Percentiles rank a stretch among this genome's conserved stretches.
Evolutionary conservation across 257 asterid genomes (phyloP).

Genomic region (Solanum corneliomulleri): DNA sequence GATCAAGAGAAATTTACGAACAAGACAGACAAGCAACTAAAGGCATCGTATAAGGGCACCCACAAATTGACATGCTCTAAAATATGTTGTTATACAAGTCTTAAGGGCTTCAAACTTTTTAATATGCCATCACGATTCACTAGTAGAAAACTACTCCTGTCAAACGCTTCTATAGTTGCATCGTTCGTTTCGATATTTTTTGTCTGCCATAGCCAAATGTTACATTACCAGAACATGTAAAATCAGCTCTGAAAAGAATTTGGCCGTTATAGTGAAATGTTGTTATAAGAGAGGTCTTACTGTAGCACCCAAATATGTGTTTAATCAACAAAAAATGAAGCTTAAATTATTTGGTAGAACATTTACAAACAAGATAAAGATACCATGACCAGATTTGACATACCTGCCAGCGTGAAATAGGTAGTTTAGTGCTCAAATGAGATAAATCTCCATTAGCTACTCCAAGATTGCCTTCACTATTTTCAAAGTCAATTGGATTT

Average conservation of each 20-base stretch:
- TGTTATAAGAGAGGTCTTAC: not conserved
- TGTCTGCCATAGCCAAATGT: not conserved
- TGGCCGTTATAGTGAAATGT: not conserved
- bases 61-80: not conserved
- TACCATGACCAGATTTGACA: not conserved
- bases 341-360: not conserved
- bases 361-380: not conserved
- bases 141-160: not conserved
- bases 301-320: not conserved
- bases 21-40: not conserved
- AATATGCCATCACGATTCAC: not conserved
- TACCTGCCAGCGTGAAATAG: conserved; percentile 93
- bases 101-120: not conserved
- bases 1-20: not conserved
- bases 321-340: not conserved
- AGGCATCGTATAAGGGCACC: not conserved
- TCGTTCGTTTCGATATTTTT: not conserved
- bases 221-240: not conserved
- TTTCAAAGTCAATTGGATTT: conserved; percentile 86
- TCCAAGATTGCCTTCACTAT: conserved; percentile 83
- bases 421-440: conserved; percentile 65
- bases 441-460: conserved; percentile 57
- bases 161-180: not conserved
- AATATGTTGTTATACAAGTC: not conserved
- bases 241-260: not conserved